These are phyloP conservation scores for Chaetoceros tenuissimus DNA, from an alignment of 108 stramenopile species.

Conservation along the genomic window DNA sequence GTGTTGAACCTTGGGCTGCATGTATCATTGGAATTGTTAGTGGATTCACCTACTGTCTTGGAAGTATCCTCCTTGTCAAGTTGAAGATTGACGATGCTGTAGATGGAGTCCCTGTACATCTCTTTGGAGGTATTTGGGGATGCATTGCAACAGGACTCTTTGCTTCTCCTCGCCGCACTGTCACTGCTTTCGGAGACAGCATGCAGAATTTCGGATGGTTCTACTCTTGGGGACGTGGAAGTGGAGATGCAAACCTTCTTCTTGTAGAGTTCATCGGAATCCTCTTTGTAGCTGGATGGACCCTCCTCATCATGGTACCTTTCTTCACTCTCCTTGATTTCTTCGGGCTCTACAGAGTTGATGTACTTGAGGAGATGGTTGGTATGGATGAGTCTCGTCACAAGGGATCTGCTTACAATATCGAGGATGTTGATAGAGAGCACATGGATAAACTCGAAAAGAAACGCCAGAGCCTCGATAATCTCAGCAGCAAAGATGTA, in stretches of 20 bases:
- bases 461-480: too few relatives aligned
- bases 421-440: conserved; percentile 36
- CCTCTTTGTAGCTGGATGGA: conserved; percentile 79
- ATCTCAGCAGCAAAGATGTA: too few relatives aligned
- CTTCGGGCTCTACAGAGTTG: conserved; percentile 58
- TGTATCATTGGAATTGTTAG: conserved; percentile 62
- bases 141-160: conserved; percentile 77
- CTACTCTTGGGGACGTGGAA: conserved; percentile 32
- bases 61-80: conserved; percentile 46
- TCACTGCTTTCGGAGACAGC: conserved; percentile 38
- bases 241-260: conserved; percentile 50
- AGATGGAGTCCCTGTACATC: conserved; percentile 89
- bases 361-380: conserved; percentile 73
- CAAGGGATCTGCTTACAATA: conserved; percentile 66
- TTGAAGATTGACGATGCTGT: conserved; percentile 88
- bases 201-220: conserved; percentile 48
- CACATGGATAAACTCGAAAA: conserved; percentile 46
- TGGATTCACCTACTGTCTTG: conserved; percentile 63
- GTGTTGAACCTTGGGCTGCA: conserved; percentile 67
- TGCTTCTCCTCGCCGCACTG: conserved; percentile 36
- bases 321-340: conserved; percentile 63
- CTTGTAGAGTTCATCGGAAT: conserved; percentile 60
- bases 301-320: conserved; percentile 50
- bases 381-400: conserved; percentile 76
- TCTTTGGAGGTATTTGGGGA: conserved; percentile 84